Conservation (phyloP, 2,329 filamentous ascomycete genomes). For the Ascochyta viciae-villosae region DNA sequence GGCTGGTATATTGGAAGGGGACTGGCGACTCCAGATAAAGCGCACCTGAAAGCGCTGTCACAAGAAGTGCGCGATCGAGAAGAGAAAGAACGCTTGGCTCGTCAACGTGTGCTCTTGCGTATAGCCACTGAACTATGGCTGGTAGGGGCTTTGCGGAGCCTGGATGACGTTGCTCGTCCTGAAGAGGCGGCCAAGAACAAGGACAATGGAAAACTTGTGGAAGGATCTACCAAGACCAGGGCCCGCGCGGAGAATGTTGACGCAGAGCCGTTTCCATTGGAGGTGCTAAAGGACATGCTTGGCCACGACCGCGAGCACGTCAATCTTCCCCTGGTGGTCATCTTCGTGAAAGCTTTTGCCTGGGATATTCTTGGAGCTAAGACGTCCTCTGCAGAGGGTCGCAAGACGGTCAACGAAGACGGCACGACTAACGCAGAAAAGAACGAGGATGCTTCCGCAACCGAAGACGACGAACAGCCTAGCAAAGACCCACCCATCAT, state of each 20-base stretch:
- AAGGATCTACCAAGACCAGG: slow-evolving; percentile 68
- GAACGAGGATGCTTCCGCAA: slow-evolving; percentile 58
- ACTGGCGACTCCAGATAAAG: slow-evolving; percentile 88
- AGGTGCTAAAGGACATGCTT: slow-evolving; percentile 96
- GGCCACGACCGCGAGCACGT: slow-evolving; percentile 91
- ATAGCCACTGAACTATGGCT: slow-evolving; percentile 97
- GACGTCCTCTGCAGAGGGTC: slow-evolving; percentile 73
- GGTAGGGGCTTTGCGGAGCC: slow-evolving; percentile 82
- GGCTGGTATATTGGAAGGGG: slow-evolving; percentile 93
- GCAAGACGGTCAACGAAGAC: slow-evolving; percentile 84
- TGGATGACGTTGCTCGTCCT: slow-evolving; percentile 72
- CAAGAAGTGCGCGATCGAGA: slow-evolving; percentile 90
- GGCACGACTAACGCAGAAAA: slow-evolving; percentile 68
- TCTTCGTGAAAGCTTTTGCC: slow-evolving; percentile 94
- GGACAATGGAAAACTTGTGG: slow-evolving; percentile 60
- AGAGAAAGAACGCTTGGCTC: slow-evolving; percentile 88
- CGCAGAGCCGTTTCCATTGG: slow-evolving; percentile 91
- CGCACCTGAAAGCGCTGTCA: slow-evolving; percentile 76
- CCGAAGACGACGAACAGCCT: slow-evolving; percentile 59
- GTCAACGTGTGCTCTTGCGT: slow-evolving; percentile 84
- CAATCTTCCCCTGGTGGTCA: slow-evolving; percentile 88
- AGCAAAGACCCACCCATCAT: slow-evolving; percentile 76
- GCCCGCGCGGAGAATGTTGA: slow-evolving; percentile 68
- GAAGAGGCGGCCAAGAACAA: slow-evolving; percentile 70
- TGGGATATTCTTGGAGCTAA: slow-evolving; percentile 94